These are phyloP conservation scores for Arthrobotrys sinensis DNA, from an alignment of 2,329 filamentous ascomycete species.

Conservation along the genomic window DNA sequence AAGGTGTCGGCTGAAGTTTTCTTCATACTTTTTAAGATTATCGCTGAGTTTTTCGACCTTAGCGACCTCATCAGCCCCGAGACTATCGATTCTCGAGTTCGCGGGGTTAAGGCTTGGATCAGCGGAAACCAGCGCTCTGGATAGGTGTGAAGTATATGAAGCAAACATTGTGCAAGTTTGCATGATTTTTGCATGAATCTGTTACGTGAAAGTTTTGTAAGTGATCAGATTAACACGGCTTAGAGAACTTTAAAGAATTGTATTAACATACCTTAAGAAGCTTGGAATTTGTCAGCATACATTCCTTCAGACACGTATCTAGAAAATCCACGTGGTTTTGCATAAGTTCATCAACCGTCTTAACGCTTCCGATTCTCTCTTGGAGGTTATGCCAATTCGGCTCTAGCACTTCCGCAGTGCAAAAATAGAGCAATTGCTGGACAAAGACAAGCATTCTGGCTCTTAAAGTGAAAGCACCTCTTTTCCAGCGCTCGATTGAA, in stretches of 20 bases:
- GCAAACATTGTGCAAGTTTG: constrained; percentile 96
- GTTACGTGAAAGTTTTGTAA: constrained; percentile 1
- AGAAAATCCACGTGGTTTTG: constrained; percentile 98
- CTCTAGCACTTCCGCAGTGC: constrained; percentile 96
- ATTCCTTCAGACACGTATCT: constrained; percentile 97
- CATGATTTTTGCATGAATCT: constrained; percentile 98
- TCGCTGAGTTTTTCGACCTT: constrained; percentile 85
- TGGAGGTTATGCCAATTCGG: constrained; percentile 91
- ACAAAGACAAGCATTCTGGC: constrained; percentile 97
- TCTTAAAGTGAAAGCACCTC: constrained; percentile 89
- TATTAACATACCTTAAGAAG: constrained; percentile 79
- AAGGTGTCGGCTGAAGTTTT: constrained; percentile 90
- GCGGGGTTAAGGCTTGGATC: constrained; percentile 76
- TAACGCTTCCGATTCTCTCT: constrained; percentile 69
- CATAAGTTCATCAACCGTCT: constrained; percentile 98
- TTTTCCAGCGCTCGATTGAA: constrained; percentile 90
- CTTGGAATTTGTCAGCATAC: constrained; percentile 98
- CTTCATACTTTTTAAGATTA: constrained; percentile 90
- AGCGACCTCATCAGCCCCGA: constrained; percentile 64
- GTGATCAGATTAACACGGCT: neutral
- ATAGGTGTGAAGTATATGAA: constrained; percentile 87
- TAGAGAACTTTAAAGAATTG: neutral
- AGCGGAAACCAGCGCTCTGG: constrained; percentile 84
- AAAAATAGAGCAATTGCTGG: constrained; percentile 96
- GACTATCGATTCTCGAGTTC: constrained; percentile 39